These are phyloP conservation scores for Yarrowia sp. DNA, from an alignment of 805 yeast genomes.

Conservation along the genomic window DNA sequence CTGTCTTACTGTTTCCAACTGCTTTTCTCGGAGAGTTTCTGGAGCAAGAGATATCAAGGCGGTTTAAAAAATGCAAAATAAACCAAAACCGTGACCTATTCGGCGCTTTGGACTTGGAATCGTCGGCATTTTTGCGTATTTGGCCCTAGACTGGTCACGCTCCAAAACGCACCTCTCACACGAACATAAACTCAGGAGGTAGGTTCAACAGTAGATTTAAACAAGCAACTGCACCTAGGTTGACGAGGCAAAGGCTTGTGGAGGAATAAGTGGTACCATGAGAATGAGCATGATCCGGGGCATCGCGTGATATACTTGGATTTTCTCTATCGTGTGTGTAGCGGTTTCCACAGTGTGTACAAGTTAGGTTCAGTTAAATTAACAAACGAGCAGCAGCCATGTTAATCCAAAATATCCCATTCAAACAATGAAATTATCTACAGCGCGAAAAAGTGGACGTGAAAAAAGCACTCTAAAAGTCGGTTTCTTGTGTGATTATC, in stretches of 20 bases:
- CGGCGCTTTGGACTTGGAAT: background rate
- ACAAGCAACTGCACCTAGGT: background rate
- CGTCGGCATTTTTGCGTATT: background rate
- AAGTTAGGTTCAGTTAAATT: background rate
- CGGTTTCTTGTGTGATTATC: too few relatives aligned
- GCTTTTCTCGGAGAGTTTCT: background rate
- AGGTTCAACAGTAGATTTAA: background rate
- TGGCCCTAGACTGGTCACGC: background rate
- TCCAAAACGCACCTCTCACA: constrained; percentile 3
- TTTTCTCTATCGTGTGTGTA: background rate
- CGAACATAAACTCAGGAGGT: constrained; percentile 12
- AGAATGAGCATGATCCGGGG: background rate
- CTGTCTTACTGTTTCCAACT: background rate
- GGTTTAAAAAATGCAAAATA: background rate
- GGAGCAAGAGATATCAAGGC: background rate
- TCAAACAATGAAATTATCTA: too few relatives aligned
- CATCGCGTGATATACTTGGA: background rate
- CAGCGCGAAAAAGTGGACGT: too few relatives aligned
- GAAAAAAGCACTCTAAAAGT: too few relatives aligned
- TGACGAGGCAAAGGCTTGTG: background rate
- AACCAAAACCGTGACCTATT: background rate
- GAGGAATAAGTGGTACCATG: background rate
- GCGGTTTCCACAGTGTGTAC: background rate
- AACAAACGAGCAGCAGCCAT: background rate
- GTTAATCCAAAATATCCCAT: background rate